Evolutionary conservation across 2,329 filamentous ascomycete species (phyloP), one percentile per base, ranked within the genome.

Genomic region (Colletotrichum musae): DNA sequence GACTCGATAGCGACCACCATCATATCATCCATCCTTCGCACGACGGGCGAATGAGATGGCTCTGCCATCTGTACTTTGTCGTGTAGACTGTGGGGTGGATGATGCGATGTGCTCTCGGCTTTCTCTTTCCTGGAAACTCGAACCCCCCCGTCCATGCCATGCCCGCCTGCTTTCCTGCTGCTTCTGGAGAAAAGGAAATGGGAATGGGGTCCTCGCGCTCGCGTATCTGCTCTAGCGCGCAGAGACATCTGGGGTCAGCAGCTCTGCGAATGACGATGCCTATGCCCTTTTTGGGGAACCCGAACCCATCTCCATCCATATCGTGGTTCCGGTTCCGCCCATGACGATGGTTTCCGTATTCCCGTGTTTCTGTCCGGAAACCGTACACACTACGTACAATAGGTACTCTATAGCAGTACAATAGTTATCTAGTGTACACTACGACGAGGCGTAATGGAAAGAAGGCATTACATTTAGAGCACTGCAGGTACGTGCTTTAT

Each of bases 61-160:
- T 52, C 3, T 36, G 13, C 28, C 18, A 7, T 45, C 41, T 43
- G 32, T 36, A 36, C 13, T 6, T 16, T 57, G 52, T 64, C 60
- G 60, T 43, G 32, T 36, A 36, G 45, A 47, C 21, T 57, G 52
- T 64, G 65, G 60, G 53, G 53, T 64, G 60, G 36, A 64, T 68
- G 65, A 68, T 64, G 65, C 60, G 53, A 68, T 68, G 36, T 18
- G 53, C 54, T 41, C 63, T 57, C 61, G 64, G 58, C 64, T 36
- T 68, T n/a, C 43, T 28, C 24, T 45, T 56, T 48, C 57, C 41
- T 54, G 60, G 60, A 63, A 64, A 41, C 26, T 48, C n/a, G 26
- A 47, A 24, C 28, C 50, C 18, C 26, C 41, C 45, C 47, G 45
- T 58, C 47, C 24, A 36, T 64, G 59, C 59, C 59, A 62, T 45